Percentiles rank a stretch among this genome's conserved stretches.
These are phyloP conservation scores for Boletus edulis DNA, from an alignment of 768 basidiomycete genomes.

Conservation along the genomic window DNA sequence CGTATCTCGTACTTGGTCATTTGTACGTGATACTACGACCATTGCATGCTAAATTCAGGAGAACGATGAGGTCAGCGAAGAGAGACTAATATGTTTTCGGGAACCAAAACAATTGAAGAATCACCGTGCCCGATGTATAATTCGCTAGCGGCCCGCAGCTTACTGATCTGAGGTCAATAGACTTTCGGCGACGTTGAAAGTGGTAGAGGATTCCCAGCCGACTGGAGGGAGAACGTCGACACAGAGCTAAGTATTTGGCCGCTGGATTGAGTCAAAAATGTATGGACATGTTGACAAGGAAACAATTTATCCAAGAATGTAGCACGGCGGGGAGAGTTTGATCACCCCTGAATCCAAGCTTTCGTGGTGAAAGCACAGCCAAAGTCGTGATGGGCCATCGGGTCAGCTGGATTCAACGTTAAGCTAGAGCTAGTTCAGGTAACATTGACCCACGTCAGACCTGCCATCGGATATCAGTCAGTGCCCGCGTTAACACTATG, in stretches of 20 bases:
- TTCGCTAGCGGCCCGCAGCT: neutral
- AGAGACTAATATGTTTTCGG: slow-evolving; percentile 4
- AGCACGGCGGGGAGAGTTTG: too few species aligned
- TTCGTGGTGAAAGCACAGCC: too few species aligned
- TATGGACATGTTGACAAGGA: slow-evolving; percentile 10
- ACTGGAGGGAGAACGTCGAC: neutral
- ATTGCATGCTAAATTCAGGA: slow-evolving; percentile 25
- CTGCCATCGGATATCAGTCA: too few species aligned
- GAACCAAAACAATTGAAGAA: neutral
- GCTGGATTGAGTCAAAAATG: neutral
- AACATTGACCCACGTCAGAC: too few species aligned
- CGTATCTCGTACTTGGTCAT: slow-evolving; percentile 12
- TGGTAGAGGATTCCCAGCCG: neutral
- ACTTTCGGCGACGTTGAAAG: neutral
- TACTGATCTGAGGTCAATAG: neutral
- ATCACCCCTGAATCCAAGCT: too few species aligned
- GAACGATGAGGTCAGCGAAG: slow-evolving; percentile 21
- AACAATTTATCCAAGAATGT: slow-evolving; percentile 15
- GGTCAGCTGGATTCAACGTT: too few species aligned
- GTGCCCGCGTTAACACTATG: too few species aligned
- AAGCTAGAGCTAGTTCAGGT: too few species aligned
- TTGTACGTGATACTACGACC: slow-evolving; percentile 26
- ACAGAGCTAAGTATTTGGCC: neutral
- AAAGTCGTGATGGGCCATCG: too few species aligned
- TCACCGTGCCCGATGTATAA: neutral